Conservation (phyloP, 2,329 filamentous ascomycete species). For the Scopulariopsis brevicaulis region DNA sequence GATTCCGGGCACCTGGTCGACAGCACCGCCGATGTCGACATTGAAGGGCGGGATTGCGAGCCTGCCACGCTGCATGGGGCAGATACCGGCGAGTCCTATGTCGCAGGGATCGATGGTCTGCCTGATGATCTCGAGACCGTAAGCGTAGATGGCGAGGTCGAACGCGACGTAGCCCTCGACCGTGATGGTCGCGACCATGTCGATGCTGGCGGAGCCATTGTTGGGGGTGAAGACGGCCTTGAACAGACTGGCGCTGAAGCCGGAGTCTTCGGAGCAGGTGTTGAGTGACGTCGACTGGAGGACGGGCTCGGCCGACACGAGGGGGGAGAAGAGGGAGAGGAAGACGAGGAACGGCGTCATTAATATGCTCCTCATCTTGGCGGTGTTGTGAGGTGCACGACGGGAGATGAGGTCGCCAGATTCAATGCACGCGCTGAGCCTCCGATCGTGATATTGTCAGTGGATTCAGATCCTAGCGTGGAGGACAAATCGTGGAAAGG, state of each 20-base stretch:
- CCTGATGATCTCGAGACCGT: constrained; percentile 64
- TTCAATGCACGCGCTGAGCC: not conserved
- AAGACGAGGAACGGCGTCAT: constrained; percentile 32
- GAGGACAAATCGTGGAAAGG: not conserved
- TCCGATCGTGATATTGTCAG: not conserved
- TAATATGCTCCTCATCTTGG: constrained; percentile 34
- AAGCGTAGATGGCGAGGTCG: constrained; percentile 65
- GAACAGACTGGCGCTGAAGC: constrained; percentile 81
- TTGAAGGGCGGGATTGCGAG: constrained; percentile 63
- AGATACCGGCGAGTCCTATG: constrained; percentile 60
- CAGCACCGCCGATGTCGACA: constrained; percentile 46
- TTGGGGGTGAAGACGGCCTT: constrained; percentile 68
- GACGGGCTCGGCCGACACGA: constrained; percentile 43
- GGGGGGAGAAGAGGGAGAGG: constrained; percentile 33
- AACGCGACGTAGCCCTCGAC: constrained; percentile 75
- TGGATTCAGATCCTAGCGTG: not conserved
- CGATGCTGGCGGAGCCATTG: constrained; percentile 61
- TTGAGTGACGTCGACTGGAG: constrained; percentile 78
- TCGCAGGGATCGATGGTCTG: constrained; percentile 66
- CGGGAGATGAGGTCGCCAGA: not conserved
- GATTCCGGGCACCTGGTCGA: constrained; percentile 64
- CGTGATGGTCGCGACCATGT: constrained; percentile 70
- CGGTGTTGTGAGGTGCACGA: not conserved
- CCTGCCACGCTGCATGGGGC: constrained; percentile 80
- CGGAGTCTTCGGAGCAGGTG: constrained; percentile 72